Evolutionary conservation across 208 protist species (phyloP), one percentile per base, ranked within the genome.

Genomic region (Leishmania lainsoni): DNA sequence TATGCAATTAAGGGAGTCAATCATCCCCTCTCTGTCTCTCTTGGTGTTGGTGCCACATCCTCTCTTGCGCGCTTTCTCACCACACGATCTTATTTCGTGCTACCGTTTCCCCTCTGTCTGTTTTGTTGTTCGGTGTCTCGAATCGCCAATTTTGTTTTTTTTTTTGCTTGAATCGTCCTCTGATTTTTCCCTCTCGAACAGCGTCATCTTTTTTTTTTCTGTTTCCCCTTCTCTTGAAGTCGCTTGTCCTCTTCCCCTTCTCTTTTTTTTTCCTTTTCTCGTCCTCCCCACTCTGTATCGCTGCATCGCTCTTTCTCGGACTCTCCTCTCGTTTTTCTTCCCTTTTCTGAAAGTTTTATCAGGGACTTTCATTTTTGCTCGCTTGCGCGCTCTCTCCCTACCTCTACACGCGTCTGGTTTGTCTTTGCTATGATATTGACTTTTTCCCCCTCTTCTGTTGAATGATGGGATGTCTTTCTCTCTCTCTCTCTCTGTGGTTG

Each of bases 191-290:
- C 61, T 59, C 42, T 1, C 42, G 22, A 54, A 20, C 75, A 56
- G 51, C 80, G 73, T 86, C 63, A 39, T 69, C 26, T 66, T 83
- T 69, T 45, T 66, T 83, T 69, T 45, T 76, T 70, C 42, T 4
- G 48, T 75, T 76, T 80, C 14, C 48, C 71, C 26, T 78, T 54
- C 48, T 74, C 26, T 78, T 54, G 26, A 76, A 78, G 48, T 45
- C 54, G 70, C 66, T 78, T 20, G 10, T 75, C 68, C 42, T 45
- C 42, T 4, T 45, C 42, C 42, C 42, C 42, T n/a, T n/a, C n/a
- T n/a, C 42, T 6, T 0, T 6, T 45, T 45, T 45, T 76, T 54
- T 51, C 70, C 65, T 76, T 68, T 56, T 61, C 56, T 61, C 56
- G 56, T 26, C 22, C 56, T 61, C 6, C 56, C 56, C 56, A n/a